phyloP scores from a whole-genome alignment of 495 filamentous ascomycete species.

The Talaromyces thailandensis region DNA sequence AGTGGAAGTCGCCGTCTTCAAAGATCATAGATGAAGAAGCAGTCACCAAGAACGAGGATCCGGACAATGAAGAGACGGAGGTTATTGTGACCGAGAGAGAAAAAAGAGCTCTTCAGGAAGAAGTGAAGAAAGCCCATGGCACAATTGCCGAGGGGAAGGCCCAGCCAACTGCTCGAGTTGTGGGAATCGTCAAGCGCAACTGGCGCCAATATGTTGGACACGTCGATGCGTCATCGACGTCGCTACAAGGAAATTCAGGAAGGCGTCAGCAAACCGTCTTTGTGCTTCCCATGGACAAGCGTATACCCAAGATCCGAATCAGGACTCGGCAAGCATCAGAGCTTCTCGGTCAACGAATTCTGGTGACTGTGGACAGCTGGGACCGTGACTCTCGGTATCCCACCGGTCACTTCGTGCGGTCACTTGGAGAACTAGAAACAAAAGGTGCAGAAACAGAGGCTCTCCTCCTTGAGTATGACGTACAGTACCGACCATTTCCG shows the following conservation, averaged over 20 bases:
- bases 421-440: slow-evolving; percentile 84
- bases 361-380: slow-evolving; percentile 96
- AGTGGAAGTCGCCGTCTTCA: slow-evolving; percentile 92
- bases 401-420: slow-evolving; percentile 86
- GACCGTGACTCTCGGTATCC: slow-evolving; percentile 87
- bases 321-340: slow-evolving; percentile 83
- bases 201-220: slow-evolving; percentile 98
- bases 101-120: slow-evolving; percentile 74
- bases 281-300: slow-evolving; percentile 93
- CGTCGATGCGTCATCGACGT: slow-evolving; percentile 77
- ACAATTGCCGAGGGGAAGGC: slow-evolving; percentile 65
- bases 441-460: slow-evolving; percentile 97
- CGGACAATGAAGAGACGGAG: slow-evolving; percentile 68
- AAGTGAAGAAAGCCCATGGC: slow-evolving; percentile 81
- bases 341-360: slow-evolving; percentile 78
- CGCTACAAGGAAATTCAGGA: slow-evolving; percentile 57
- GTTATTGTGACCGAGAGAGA: slow-evolving; percentile 78
- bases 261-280: slow-evolving; percentile 87
- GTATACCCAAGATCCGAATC: slow-evolving; percentile 89
- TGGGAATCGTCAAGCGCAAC: slow-evolving; percentile 87
- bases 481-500: slow-evolving; percentile 95
- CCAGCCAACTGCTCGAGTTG: slow-evolving; percentile 87
- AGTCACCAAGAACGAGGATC: slow-evolving; percentile 86
- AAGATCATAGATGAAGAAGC: slow-evolving; percentile 94
- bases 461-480: slow-evolving; percentile 86